Evolutionary conservation across 2,329 filamentous ascomycete species (phyloP).

Genomic region (Oidium heveae): DNA sequence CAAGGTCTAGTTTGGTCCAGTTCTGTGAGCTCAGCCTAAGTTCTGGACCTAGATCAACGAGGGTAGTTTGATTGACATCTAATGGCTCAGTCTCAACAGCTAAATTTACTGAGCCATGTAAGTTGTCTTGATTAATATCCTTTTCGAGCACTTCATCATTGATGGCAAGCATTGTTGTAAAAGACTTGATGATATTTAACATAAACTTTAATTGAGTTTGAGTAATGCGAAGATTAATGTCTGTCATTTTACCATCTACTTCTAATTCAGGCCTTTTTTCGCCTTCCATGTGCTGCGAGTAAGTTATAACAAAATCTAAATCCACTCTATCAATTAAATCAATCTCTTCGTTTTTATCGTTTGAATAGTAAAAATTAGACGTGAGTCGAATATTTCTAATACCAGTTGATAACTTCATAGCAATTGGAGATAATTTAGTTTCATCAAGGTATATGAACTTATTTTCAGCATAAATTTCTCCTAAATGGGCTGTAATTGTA

Average conservation of each 20-base stretch:
- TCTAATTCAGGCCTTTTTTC: conserved; percentile 71
- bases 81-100: not conserved
- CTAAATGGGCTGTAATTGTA: conserved; percentile 71
- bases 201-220: conserved; percentile 80
- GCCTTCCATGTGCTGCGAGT: conserved; percentile 61
- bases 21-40: conserved; percentile 40
- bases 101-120: conserved; percentile 14
- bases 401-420: conserved; percentile 74
- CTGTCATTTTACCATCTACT: conserved; percentile 75
- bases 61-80: conserved; percentile 14
- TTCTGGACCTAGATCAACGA: conserved; percentile 40
- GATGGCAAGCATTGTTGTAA: conserved; percentile 65
- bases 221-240: conserved; percentile 72
- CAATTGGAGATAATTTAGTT: conserved; percentile 41
- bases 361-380: conserved; percentile 62
- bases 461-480: conserved; percentile 94
- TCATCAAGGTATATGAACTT: conserved; percentile 71
- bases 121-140: conserved; percentile 52
- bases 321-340: conserved; percentile 97
- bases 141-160: conserved; percentile 47
- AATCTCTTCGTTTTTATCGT: conserved; percentile 52
- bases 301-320: conserved; percentile 73
- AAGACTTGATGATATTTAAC: conserved; percentile 62
- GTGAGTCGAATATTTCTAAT: conserved; percentile 82
- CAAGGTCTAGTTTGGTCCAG: conserved; percentile 83